These are phyloP conservation scores for Cadophora malorum DNA, from an alignment of 2,329 filamentous ascomycete species.

Conservation along the genomic window DNA sequence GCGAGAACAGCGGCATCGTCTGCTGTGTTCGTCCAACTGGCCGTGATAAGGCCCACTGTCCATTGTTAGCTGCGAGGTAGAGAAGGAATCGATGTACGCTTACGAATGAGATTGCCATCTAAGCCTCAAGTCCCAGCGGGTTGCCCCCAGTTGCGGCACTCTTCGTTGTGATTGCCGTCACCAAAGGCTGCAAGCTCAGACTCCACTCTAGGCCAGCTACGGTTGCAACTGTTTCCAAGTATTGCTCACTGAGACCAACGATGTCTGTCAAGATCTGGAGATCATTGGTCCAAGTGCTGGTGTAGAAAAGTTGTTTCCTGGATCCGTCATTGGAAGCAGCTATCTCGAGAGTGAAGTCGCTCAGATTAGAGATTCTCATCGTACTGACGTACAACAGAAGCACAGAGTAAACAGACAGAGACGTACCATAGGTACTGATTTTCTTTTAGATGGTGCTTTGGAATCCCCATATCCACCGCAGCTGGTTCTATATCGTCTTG, in stretches of 20 bases:
- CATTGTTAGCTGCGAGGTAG: not conserved
- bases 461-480: not conserved
- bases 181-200: constrained; percentile 16
- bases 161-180: constrained; percentile 13
- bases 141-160: constrained; percentile 19
- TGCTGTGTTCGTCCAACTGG: constrained; percentile 1
- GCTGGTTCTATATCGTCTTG: not conserved
- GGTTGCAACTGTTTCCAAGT: not conserved
- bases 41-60: constrained; percentile 12
- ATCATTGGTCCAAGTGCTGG: constrained; percentile 20
- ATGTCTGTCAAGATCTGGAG: constrained; percentile 14
- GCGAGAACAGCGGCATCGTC: constrained; percentile 8
- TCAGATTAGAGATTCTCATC: constrained; percentile 26
- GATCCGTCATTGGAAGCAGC: not conserved
- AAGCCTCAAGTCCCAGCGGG: constrained; percentile 14
- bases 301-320: constrained; percentile 10
- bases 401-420: not conserved
- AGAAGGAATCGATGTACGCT: not conserved
- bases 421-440: not conserved
- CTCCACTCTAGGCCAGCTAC: constrained; percentile 8
- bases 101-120: constrained; percentile 17
- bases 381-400: constrained; percentile 8
- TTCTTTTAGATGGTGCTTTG: not conserved
- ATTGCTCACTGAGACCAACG: constrained; percentile 5
- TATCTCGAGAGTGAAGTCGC: constrained; percentile 29